A percentile compares a stretch with the other conserved stretches of the same genome.
These are phyloP conservation scores for Globisporangium okanoganense DNA, from an alignment of 352 stramenopile species.

Conservation along the genomic window DNA sequence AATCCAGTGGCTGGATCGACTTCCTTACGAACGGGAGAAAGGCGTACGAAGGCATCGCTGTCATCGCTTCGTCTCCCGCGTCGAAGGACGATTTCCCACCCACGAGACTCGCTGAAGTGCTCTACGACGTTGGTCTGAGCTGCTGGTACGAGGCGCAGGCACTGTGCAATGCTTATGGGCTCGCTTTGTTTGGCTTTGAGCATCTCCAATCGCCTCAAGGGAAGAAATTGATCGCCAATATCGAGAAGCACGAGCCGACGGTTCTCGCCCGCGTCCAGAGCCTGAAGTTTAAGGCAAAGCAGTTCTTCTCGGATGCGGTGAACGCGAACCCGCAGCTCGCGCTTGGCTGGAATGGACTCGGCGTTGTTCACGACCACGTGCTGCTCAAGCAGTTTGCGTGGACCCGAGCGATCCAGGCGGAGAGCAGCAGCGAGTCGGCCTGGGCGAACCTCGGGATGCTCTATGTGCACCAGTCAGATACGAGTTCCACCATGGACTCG, in stretches of 20 bases:
- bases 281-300: slow-evolving; percentile 30
- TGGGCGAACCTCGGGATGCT: slow-evolving; percentile 87
- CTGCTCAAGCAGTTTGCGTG: slow-evolving; percentile 82
- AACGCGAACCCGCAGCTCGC: slow-evolving; percentile 37
- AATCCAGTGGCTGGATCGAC: slow-evolving; percentile 33
- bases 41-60: slow-evolving; percentile 45
- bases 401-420: slow-evolving; percentile 55
- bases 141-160: slow-evolving; percentile 80
- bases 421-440: slow-evolving; percentile 51
- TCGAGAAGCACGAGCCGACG: not conserved
- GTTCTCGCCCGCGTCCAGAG: slow-evolving; percentile 13
- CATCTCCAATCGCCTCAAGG: slow-evolving; percentile 1
- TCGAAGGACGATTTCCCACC: slow-evolving; percentile 6
- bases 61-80: slow-evolving; percentile 11
- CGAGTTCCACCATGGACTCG: slow-evolving; percentile 21
- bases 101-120: slow-evolving; percentile 30
- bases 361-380: slow-evolving; percentile 47
- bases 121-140: slow-evolving; percentile 68
- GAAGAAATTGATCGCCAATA: not conserved
- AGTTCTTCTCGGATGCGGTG: slow-evolving; percentile 49
- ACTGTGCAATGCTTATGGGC: slow-evolving; percentile 25
- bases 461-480: slow-evolving; percentile 49
- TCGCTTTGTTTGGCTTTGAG: slow-evolving; percentile 43
- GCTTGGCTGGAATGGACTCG: slow-evolving; percentile 78
- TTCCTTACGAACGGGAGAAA: slow-evolving; percentile 56